Conservation (phyloP, 2,329 filamentous ascomycete species). For the Monosporascus sp. region DNA sequence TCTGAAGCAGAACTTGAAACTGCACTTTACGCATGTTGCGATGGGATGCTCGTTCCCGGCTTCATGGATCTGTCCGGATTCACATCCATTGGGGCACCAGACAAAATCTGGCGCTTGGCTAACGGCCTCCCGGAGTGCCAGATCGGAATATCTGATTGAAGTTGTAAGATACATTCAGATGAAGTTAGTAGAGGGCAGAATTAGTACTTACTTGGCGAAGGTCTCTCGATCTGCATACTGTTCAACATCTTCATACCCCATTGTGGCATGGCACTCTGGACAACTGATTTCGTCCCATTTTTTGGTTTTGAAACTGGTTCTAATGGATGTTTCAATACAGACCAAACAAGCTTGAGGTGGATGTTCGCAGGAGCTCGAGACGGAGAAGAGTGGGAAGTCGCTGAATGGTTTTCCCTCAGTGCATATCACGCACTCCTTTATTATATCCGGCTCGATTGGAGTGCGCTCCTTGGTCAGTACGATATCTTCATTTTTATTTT, state of each 20-base stretch:
- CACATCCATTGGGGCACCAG: slow-evolving; percentile 35
- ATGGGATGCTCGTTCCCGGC: slow-evolving; percentile 22
- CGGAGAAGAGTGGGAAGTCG: slow-evolving; percentile 1
- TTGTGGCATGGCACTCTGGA: slow-evolving; percentile 1
- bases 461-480: neutral
- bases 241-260: slow-evolving; percentile 2
- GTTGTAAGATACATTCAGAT: neutral
- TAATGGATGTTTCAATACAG: slow-evolving; percentile 2
- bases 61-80: slow-evolving; percentile 37
- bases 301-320: slow-evolving; percentile 1
- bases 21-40: slow-evolving; percentile 21
- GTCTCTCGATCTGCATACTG: slow-evolving; percentile 3
- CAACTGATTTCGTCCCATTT: slow-evolving; percentile 2
- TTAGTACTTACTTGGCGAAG: neutral
- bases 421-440: slow-evolving; percentile 1
- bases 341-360: slow-evolving; percentile 1
- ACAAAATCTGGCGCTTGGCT: slow-evolving; percentile 28
- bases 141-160: slow-evolving; percentile 1
- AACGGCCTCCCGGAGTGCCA: slow-evolving; percentile 1
- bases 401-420: neutral
- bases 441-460: neutral
- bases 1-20: slow-evolving; percentile 19
- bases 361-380: slow-evolving; percentile 2
- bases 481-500: neutral
- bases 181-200: neutral